Base-by-base conservation (phyloP, 192 early-diverging fungal species). In the Radiomyces spectabilis region DNA sequence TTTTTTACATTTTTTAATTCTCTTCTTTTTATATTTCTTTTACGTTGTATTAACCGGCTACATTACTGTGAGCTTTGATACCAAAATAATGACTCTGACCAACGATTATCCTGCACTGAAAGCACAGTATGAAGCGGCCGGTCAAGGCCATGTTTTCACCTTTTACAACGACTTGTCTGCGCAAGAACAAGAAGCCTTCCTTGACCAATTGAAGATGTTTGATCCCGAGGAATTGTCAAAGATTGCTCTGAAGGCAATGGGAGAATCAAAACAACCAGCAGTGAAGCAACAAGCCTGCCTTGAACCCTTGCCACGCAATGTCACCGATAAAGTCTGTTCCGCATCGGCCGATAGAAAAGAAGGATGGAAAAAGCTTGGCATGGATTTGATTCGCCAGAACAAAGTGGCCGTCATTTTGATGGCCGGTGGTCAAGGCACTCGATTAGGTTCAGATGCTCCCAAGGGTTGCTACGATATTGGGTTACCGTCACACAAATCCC, bases 391-490 rank as follows among this genome's bases (percentile, higher is more conserved):
- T 65, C 78, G 82, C 19, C 51, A 83, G 22, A 84, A 83, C 57
- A 85, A 95, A 63, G 85, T 92, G 29, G 94, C 82, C 13, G 94
- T 97, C 33, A 86, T 97, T 55, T 73, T 97, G 55, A 82, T 97
- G 69, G 91, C 89, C n/a, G 88, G 88, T 50, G 88, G 88, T 24
- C 88, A 91, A 65, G 88, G 88, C 41, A 82, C 88, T 15, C 81
- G 85, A 41, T 76, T 85, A 48, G 93, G 82, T 8, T 88, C 85
- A 15, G 72, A 81, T 0, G 77, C 69, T 27, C 91, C 91, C 41
- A 92, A 91, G 59, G 94, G 94, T 27, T 94, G 90, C 73, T 97
- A 94, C 66, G 77, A 95, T 74, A 89, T 97, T 54, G 78, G 81
- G 24, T 75, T 97, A 26, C 93, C 92, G 15, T 93, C 91, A 4